Conservation (phyloP, 441 rosid genomes). For the Adansonia grandidieri region DNA sequence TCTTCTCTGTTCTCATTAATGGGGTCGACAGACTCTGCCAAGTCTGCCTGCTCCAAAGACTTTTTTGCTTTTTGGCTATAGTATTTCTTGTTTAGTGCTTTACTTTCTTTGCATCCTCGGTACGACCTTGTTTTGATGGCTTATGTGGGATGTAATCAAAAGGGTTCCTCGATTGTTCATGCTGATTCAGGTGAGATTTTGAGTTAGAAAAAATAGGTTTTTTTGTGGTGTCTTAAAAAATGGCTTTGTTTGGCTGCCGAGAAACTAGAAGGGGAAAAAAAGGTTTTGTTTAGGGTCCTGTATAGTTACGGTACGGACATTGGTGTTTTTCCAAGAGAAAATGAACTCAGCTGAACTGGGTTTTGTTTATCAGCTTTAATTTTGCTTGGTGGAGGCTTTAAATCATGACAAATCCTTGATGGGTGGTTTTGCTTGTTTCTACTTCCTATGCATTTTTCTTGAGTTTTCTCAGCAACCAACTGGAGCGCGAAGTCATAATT, state of each 20-base stretch:
- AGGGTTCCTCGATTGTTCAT: conserved; percentile 32
- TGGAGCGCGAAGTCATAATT: background rate
- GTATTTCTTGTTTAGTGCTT: conserved; percentile 18
- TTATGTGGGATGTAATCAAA: conserved; percentile 42
- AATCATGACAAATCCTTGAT: conserved; percentile 13
- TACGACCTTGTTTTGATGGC: conserved; percentile 44
- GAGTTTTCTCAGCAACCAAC: conserved; percentile 31
- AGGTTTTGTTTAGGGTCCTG: background rate
- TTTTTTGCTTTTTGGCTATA: background rate
- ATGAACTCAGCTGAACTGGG: conserved; percentile 3
- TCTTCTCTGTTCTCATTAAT: conserved; percentile 43
- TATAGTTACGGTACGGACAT: conserved; percentile 7
- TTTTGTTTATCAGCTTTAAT: background rate
- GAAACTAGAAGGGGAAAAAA: conserved; percentile 22
- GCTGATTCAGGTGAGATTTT: conserved; percentile 52
- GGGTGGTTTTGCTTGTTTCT: background rate
- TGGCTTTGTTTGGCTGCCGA: conserved; percentile 28
- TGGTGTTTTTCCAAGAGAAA: background rate
- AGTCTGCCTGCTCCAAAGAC: conserved; percentile 21
- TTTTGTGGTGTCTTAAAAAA: conserved; percentile 18
- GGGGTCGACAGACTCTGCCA: too few species aligned
- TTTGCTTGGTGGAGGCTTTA: conserved; percentile 4
- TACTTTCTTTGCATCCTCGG: background rate
- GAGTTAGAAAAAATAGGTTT: background rate
- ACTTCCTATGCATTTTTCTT: background rate